phyloP scores from a whole-genome alignment of 2,329 filamentous ascomycete genomes.

The Fusarium mundagurra region DNA sequence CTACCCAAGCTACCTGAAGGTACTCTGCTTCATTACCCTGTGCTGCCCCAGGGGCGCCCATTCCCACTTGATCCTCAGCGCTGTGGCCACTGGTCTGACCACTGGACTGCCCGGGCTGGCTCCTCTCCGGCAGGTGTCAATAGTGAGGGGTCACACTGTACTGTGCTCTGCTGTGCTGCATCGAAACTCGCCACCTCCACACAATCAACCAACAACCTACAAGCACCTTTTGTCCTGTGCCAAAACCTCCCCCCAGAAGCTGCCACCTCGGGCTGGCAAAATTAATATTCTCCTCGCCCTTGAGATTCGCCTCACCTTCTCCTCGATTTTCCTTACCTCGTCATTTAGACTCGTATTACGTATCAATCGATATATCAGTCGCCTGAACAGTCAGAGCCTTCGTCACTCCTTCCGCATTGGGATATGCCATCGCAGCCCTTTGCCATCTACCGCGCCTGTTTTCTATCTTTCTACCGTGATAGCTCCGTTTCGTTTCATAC shows the following conservation, averaged over 20 bases:
- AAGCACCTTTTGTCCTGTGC: not conserved
- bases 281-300: not conserved
- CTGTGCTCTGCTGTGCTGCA: conserved; percentile 21
- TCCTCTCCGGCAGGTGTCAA: not conserved
- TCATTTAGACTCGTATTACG: not conserved
- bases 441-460: not conserved
- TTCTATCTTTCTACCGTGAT: not conserved
- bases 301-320: not conserved
- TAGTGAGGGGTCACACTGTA: conserved; percentile 34
- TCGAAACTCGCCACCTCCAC: conserved; percentile 41
- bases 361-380: conserved; percentile 5
- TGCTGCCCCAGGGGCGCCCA: not conserved
- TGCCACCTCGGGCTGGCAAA: conserved; percentile 6
- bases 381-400: conserved; percentile 7
- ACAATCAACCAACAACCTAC: conserved; percentile 6
- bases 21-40: not conserved
- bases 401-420: conserved; percentile 28
- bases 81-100: not conserved
- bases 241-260: conserved; percentile 7
- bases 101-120: not conserved
- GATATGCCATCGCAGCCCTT: conserved; percentile 1
- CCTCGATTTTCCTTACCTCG: not conserved
- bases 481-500: conserved; percentile 7
- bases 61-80: conserved; percentile 24
- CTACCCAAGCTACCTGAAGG: too few relatives aligned